Base-by-base conservation (phyloP, 1,284 basidiomycete species). In the Boletellus deceptivus region DNA sequence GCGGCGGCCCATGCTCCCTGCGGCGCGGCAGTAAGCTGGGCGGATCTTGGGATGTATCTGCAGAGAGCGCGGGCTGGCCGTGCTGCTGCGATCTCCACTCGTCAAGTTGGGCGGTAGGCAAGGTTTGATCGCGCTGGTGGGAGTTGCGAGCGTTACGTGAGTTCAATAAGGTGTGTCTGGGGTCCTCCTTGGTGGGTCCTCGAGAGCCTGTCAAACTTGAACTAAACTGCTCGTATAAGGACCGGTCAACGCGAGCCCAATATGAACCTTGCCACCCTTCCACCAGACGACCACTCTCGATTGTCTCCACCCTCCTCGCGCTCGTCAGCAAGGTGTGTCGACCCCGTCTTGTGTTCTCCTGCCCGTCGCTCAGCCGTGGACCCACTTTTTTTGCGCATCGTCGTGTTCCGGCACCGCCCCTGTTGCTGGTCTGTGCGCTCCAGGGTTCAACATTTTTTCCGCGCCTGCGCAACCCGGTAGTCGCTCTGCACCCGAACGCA, bases 201-300 rank as follows among this genome's bases (percentile, higher is more conserved):
- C 54, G 49, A 55, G 42, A 57, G 48, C 13, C 40, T 51, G 59
- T 64, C 66, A 63, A 62, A 59, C 53, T 54, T 52, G 64, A 56
- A 62, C 55, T 64, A 45, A 48, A 58, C 51, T 55, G 54, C 27
- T 64, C 50, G 65, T 66, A 68, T 70, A 70, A 67, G 69, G 67
- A 52, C 66, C 60, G 63, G 58, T 56, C 52, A 56, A 62, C 60
- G 55, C 57, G 47, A 62, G 60, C 56, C n/a, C 68, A 67, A 60
- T 53, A 67, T 70, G 65, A 65, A 64, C 63, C 49, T 67, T 64
- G 61, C 54, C 66, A 47, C 65, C 57, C 64, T 58, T 68, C 50
- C 54, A 52, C 64, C 29, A 62, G 55, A 56, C 64, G 36, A 58
- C 67, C 55, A 61, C 62, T 42, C 42, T 37, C n/a, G 37, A 33